A percentile compares a stretch with the other conserved stretches of the same genome.
Evolutionary conservation across 768 basidiomycete species (phyloP).

Genomic region (Kwoniella bestiolae): DNA sequence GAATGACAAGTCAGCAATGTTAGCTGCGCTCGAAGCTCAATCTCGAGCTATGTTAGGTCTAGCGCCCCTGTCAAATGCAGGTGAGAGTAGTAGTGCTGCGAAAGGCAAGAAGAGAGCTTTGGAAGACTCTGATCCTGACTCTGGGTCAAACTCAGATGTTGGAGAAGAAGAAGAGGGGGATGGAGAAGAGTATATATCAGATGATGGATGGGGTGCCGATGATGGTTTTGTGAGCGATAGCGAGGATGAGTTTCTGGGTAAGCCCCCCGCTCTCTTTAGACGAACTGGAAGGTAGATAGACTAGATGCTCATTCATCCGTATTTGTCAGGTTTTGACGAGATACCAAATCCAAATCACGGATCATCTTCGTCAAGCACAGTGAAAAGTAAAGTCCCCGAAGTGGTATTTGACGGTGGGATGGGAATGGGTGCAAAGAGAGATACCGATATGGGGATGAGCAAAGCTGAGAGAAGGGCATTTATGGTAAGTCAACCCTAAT

Average conservation of each 20-base stretch:
- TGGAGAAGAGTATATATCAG: slow-evolving; percentile 25
- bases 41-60: slow-evolving; percentile 54
- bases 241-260: slow-evolving; percentile 36
- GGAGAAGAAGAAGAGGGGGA: slow-evolving; percentile 35
- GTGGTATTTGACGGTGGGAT: slow-evolving; percentile 50
- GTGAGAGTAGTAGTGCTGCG: slow-evolving; percentile 28
- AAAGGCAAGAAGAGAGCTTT: slow-evolving; percentile 22
- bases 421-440: not conserved
- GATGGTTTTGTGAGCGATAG: slow-evolving; percentile 42
- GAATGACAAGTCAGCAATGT: slow-evolving; percentile 40
- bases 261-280: no score
- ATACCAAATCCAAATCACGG: no score
- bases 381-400: slow-evolving; percentile 36
- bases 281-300: not conserved
- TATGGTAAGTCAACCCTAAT: slow-evolving; percentile 45
- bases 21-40: slow-evolving; percentile 55
- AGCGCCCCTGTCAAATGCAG: not conserved
- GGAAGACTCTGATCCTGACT: not conserved
- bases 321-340: not conserved
- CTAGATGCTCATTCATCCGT: not conserved
- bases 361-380: no score
- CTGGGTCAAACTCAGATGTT: slow-evolving; percentile 9
- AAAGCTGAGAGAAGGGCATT: slow-evolving; percentile 56
- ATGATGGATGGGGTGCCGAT: slow-evolving; percentile 49
- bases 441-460: slow-evolving; percentile 26